A percentile compares a stretch with the other conserved stretches of the same genome.
These are phyloP conservation scores for Monosporozyma yasuniensis DNA, from an alignment of 805 yeast genomes.

Conservation along the genomic window DNA sequence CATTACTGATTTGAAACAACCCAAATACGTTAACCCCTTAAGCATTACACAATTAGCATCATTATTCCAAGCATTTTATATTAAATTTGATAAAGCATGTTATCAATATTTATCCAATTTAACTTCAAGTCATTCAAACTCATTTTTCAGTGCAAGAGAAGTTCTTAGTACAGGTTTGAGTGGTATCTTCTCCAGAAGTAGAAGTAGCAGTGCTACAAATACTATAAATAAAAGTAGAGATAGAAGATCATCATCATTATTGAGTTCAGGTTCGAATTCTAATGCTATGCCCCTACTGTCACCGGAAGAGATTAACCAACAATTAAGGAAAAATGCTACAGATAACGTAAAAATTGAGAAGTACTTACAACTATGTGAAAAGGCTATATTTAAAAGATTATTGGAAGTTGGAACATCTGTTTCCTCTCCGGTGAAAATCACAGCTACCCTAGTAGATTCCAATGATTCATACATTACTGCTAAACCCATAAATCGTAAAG, in stretches of 20 bases:
- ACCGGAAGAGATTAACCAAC: conserved; percentile 26
- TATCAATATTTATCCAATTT: conserved; percentile 19
- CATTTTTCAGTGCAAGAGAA: conserved; percentile 22
- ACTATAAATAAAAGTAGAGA: conserved; percentile 9
- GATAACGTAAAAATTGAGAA: conserved; percentile 22
- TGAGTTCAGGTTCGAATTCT: conserved; percentile 18
- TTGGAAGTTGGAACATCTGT: conserved; percentile 28
- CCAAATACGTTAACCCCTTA: conserved; percentile 27
- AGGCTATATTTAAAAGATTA: conserved; percentile 21
- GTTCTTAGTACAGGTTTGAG: conserved; percentile 28
- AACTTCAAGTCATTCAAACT: not conserved
- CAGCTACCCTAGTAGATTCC: not conserved
- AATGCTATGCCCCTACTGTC: conserved; percentile 21
- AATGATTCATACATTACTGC: not conserved
- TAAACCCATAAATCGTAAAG: conserved; percentile 5
- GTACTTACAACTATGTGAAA: conserved; percentile 27
- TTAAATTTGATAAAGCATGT: conserved; percentile 24
- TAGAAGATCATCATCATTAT: conserved; percentile 26
- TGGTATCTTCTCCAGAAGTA: conserved; percentile 30
- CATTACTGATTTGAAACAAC: conserved; percentile 28
- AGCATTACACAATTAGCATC: conserved; percentile 23
- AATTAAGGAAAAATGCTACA: conserved; percentile 19
- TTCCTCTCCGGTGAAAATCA: conserved; percentile 7
- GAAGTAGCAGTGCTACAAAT: conserved; percentile 6
- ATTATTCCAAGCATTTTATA: conserved; percentile 26